Percentiles rank a stretch among this genome's conserved stretches.
Evolutionary conservation across 331 rosid genomes (phyloP).

Genomic region (Erythrophleum ivorense): DNA sequence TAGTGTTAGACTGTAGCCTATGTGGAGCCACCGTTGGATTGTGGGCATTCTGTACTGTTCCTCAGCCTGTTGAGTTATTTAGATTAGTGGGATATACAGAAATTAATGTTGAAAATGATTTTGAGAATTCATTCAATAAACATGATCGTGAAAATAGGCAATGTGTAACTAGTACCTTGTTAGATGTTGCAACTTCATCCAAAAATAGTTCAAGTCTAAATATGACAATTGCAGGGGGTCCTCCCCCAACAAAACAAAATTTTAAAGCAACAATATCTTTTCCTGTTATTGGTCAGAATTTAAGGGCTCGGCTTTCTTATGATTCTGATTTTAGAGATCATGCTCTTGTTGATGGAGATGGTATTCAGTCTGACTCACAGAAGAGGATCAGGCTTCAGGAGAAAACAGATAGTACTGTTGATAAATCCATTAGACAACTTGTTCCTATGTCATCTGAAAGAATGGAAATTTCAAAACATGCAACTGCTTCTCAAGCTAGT

Average conservation of each 20-base stretch:
- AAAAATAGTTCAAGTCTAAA: conserved; percentile 59
- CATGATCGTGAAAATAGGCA: conserved; percentile 48
- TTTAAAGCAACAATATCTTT: conserved; percentile 83
- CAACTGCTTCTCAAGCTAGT: conserved; percentile 48
- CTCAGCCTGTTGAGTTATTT: conserved; percentile 71
- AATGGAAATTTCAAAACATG: conserved; percentile 38
- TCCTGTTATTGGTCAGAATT: conserved; percentile 84
- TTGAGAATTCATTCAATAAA: conserved; percentile 45
- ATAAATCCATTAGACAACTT: conserved; percentile 34
- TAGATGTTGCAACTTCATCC: conserved; percentile 51
- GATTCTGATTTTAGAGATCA: conserved; percentile 58
- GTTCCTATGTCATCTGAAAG: conserved; percentile 45
- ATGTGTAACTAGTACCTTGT: conserved; percentile 31
- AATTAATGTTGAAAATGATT: conserved; percentile 47
- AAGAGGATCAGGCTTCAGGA: conserved; percentile 48
- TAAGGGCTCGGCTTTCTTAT: conserved; percentile 74
- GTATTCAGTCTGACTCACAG: conserved; percentile 45
- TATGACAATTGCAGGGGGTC: conserved; percentile 97
- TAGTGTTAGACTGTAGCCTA: conserved; percentile 80
- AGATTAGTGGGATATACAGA: conserved; percentile 77
- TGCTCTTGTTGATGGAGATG: conserved; percentile 39
- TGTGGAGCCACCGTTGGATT: conserved; percentile 97
- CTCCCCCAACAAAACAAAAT: conserved; percentile 87
- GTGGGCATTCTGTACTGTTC: conserved; percentile 77
- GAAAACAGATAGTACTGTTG: conserved; percentile 35